Evolutionary conservation across 1,284 basidiomycete species (phyloP), one percentile per base, ranked within the genome.

Genomic region (Sporisorium exsertum): DNA sequence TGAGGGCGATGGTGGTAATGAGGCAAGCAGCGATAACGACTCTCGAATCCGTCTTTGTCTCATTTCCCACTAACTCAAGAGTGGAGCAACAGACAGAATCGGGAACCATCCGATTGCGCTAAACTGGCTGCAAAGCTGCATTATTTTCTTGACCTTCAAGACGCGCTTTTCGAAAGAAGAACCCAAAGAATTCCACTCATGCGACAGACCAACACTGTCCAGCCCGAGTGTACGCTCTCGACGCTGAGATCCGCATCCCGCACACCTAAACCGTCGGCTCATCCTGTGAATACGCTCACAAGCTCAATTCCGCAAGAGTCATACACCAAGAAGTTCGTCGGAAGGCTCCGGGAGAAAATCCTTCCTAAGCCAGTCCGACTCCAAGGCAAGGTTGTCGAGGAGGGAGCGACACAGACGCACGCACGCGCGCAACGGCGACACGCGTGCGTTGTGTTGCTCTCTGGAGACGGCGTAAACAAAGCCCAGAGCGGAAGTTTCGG

Each of bases 381-480:
- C 26, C 33, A 35, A 53, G 35, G 13, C 58, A 24, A 52, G 49
- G 27, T 52, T 40, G 40, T 10, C 29, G 29, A 10, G 10, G 10
- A n/a, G 26, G 22, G 58, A 18, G 37, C 15, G 16, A 40, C 9
- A 35, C 33, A 35, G 33, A 59, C 5, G 50, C 40, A 24, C 13
- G 18, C 24, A 27, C 37, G 37, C 33, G 52, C 37, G 22, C 24
- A 43, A 35, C n/a, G 22, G 26, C 26, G 40, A 60, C 50, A 54
- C 43, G 43, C 58, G 58, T 37, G 35, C 35, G 29, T 15, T 37
- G 26, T 32, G n/a, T 32, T 42, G 42, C 9, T 42, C 13, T 32
- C n/a, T 4, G 27, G 16, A 35, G 45, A 9, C 8, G 53, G 60
- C 60, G 54, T 64, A 57, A 64, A 64, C 61, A 64, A 64, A 43